Conservation (phyloP, 768 basidiomycete genomes). For the Lactarius evosmus region DNA sequence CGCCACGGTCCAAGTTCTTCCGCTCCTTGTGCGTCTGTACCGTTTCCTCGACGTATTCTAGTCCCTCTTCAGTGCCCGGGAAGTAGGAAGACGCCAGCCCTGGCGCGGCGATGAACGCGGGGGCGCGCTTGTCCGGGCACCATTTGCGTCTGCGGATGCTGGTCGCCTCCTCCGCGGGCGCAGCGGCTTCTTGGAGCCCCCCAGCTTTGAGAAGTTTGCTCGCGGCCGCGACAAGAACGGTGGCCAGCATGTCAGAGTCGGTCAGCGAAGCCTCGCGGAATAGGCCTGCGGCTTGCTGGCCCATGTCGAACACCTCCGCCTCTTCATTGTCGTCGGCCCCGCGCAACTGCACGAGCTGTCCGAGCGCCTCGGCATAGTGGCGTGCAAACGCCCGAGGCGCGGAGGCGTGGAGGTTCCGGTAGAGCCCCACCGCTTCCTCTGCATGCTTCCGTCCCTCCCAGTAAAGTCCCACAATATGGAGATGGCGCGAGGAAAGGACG, state of each 20-base stretch:
- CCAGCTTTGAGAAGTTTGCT: background rate
- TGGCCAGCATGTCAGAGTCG: constrained; percentile 13
- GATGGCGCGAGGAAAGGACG: constrained; percentile 16
- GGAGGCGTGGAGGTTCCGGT: constrained; percentile 10
- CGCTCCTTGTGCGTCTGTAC: constrained; percentile 17
- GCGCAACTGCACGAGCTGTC: constrained; percentile 14
- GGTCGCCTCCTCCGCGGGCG: constrained; percentile 14
- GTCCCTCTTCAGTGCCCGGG: background rate
- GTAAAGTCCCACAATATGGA: constrained; percentile 7
- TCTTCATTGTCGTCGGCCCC: background rate
- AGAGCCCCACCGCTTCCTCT: constrained; percentile 7
- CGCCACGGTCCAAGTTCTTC: background rate
- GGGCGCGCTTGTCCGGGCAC: background rate
- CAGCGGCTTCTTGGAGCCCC: background rate
- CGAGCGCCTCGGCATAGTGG: constrained; percentile 20
- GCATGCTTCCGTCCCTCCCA: constrained; percentile 19
- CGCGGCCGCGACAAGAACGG: constrained; percentile 14
- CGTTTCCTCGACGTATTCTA: constrained; percentile 16
- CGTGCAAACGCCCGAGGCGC: constrained; percentile 8
- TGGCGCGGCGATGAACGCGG: constrained; percentile 11
- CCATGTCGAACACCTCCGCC: constrained; percentile 18
- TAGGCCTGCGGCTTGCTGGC: constrained; percentile 14
- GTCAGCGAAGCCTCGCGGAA: constrained; percentile 16
- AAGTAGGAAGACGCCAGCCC: constrained; percentile 10
- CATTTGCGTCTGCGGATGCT: constrained; percentile 6